A percentile compares a stretch with the other conserved stretches of the same genome.
Evolutionary conservation across 192 early-diverging fungal species (phyloP).

Genomic region (Coemansia sp.): DNA sequence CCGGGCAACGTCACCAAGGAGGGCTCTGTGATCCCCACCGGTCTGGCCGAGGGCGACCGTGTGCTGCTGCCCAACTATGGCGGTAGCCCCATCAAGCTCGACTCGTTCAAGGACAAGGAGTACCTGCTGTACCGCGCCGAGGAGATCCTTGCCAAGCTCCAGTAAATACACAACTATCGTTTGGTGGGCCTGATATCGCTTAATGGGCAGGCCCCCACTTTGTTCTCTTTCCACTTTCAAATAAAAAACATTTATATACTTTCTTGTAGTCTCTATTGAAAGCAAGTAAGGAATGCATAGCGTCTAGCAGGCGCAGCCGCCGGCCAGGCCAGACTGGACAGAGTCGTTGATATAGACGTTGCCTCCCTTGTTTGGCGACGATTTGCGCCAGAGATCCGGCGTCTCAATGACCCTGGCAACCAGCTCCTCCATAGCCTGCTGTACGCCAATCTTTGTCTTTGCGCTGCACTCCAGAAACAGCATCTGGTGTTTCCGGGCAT

Average conservation of each 20-base stretch:
- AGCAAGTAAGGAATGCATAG: no score
- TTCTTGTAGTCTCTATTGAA: no score
- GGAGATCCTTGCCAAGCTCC: slow-evolving; percentile 94
- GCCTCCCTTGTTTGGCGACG: slow-evolving; percentile 20
- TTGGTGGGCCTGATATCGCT: no score
- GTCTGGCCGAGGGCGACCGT: slow-evolving; percentile 87
- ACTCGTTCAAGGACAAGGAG: slow-evolving; percentile 69
- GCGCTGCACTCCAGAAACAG: slow-evolving; percentile 96
- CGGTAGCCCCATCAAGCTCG: slow-evolving; percentile 89
- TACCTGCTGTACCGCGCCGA: slow-evolving; percentile 87
- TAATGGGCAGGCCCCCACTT: no score
- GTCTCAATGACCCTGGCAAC: slow-evolving; percentile 82
- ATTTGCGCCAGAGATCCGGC: slow-evolving; percentile 63
- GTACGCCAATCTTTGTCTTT: slow-evolving; percentile 88
- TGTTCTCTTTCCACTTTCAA: background rate
- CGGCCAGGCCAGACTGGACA: slow-evolving; percentile 28
- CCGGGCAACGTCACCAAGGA: slow-evolving; percentile 86
- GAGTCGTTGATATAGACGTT: slow-evolving; percentile 40
- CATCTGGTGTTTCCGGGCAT: slow-evolving; percentile 83
- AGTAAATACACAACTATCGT: slow-evolving; percentile 12
- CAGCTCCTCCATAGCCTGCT: slow-evolving; percentile 92
- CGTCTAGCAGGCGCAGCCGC: slow-evolving; percentile 35
- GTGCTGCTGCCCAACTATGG: slow-evolving; percentile 96
- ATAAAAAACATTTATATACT: background rate
- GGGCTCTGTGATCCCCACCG: slow-evolving; percentile 73